Evolutionary conservation across 495 filamentous ascomycete species (phyloP).

Genomic region (Penicillium steckii): DNA sequence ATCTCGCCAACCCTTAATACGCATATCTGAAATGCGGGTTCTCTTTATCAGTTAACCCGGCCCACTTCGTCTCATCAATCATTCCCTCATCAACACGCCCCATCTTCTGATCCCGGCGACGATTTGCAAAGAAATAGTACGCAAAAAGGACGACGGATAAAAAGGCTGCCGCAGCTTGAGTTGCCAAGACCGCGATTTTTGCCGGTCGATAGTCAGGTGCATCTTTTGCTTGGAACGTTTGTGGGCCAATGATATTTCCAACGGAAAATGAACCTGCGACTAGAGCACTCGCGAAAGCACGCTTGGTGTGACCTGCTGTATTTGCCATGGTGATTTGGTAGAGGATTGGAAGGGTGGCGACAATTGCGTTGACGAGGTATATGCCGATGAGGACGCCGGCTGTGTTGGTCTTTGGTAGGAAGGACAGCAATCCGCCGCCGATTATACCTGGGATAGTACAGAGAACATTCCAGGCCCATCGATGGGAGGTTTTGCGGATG

Average conservation of each 20-base stretch:
- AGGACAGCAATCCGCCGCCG: slow-evolving; percentile 60
- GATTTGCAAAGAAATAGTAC: slow-evolving; percentile 49
- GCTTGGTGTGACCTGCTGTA: slow-evolving; percentile 49
- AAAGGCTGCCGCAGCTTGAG: slow-evolving; percentile 41
- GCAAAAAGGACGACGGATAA: slow-evolving; percentile 37
- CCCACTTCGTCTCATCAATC: slow-evolving; percentile 34
- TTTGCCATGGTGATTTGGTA: slow-evolving; percentile 52
- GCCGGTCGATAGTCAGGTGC: slow-evolving; percentile 61
- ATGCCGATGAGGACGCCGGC: slow-evolving; percentile 59
- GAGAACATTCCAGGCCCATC: slow-evolving; percentile 49
- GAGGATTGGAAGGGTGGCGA: slow-evolving; percentile 41
- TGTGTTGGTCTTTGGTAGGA: slow-evolving; percentile 45
- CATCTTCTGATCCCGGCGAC: slow-evolving; percentile 27
- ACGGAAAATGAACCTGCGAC: slow-evolving; percentile 58
- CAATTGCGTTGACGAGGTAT: slow-evolving; percentile 60
- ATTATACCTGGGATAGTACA: slow-evolving; percentile 50
- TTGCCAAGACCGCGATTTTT: slow-evolving; percentile 58
- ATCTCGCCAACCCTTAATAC: slow-evolving; percentile 25
- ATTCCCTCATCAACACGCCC: slow-evolving; percentile 19
- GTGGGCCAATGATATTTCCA: slow-evolving; percentile 66
- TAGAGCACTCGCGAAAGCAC: slow-evolving; percentile 54
- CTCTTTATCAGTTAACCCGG: slow-evolving; percentile 41
- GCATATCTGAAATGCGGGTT: slow-evolving; percentile 44
- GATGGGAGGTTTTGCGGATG: slow-evolving; percentile 41
- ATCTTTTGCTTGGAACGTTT: slow-evolving; percentile 59